These are phyloP conservation scores for Zopfia rhizophila DNA, from an alignment of 2,329 filamentous ascomycete species.

Conservation along the genomic window DNA sequence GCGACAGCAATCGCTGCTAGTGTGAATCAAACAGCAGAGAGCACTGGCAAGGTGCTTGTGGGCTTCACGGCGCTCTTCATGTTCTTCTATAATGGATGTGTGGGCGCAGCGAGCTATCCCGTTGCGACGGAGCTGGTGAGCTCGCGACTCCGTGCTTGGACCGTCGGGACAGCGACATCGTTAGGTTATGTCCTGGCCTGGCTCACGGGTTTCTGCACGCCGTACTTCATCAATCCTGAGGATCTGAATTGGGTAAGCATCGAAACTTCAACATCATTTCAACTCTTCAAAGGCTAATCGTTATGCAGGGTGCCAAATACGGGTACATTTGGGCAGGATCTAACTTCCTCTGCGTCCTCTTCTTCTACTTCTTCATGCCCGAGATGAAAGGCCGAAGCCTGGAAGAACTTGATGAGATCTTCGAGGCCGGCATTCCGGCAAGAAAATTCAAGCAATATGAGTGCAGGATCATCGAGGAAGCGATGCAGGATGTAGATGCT, in stretches of 20 bases:
- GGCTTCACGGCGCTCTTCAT: slow-evolving; percentile 39
- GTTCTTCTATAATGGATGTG: slow-evolving; percentile 41
- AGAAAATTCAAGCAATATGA: slow-evolving; percentile 33
- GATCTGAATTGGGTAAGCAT: slow-evolving; percentile 43
- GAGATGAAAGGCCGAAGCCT: slow-evolving; percentile 49
- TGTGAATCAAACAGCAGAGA: slow-evolving; percentile 29
- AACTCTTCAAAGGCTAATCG: too few relatives aligned
- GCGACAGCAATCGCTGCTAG: slow-evolving; percentile 49
- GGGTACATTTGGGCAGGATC: slow-evolving; percentile 41
- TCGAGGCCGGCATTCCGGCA: slow-evolving; percentile 33
- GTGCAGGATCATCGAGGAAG: slow-evolving; percentile 34
- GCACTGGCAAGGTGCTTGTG: slow-evolving; percentile 27
- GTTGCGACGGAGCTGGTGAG: slow-evolving; percentile 28
- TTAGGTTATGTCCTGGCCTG: slow-evolving; percentile 41
- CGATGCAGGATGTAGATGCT: slow-evolving; percentile 24
- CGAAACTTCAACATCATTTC: too few relatives aligned
- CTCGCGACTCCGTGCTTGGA: slow-evolving; percentile 40
- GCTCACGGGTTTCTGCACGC: slow-evolving; percentile 42
- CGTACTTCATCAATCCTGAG: slow-evolving; percentile 49
- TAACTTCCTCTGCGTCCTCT: slow-evolving; percentile 59
- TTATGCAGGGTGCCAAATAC: slow-evolving; percentile 32
- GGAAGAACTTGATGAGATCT: slow-evolving; percentile 43
- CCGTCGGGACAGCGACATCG: slow-evolving; percentile 34
- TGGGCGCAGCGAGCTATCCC: slow-evolving; percentile 36
- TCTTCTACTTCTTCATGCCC: slow-evolving; percentile 71